phyloP scores from a whole-genome alignment of 768 basidiomycete genomes.

The Leccinum longicurvipes region DNA sequence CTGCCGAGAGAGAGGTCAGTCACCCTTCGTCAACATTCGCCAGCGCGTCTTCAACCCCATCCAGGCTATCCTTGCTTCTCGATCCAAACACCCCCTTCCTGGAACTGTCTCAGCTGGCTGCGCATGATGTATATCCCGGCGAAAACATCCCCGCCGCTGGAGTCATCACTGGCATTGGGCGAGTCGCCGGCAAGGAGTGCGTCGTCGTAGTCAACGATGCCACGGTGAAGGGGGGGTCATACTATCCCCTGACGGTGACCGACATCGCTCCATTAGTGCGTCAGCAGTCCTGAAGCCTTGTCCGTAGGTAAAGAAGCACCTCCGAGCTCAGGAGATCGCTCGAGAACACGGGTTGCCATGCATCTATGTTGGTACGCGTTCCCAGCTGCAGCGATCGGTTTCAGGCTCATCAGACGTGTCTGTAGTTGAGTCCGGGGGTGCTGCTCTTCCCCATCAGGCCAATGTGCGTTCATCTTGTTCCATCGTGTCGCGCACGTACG shows the following conservation, averaged over 20 bases:
- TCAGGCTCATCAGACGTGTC: constrained; percentile 3
- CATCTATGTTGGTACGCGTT: constrained; percentile 77
- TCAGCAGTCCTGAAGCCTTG: background rate
- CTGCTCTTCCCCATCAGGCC: constrained; percentile 88
- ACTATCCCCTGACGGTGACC: constrained; percentile 79
- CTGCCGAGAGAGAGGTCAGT: constrained; percentile 77
- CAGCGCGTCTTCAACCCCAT: constrained; percentile 2
- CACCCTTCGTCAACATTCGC: background rate
- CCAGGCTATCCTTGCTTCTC: constrained; percentile 67
- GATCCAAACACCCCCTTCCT: constrained; percentile 89
- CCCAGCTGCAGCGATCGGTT: background rate
- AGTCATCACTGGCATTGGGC: constrained; percentile 81
- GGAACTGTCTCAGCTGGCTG: constrained; percentile 83
- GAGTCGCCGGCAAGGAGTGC: constrained; percentile 79
- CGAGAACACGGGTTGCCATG: constrained; percentile 86
- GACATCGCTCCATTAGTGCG: background rate
- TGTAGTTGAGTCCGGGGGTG: constrained; percentile 90
- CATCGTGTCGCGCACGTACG: background rate
- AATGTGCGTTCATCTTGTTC: constrained; percentile 41
- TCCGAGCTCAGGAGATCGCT: constrained; percentile 94
- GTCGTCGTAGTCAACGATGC: constrained; percentile 93
- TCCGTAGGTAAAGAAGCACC: constrained; percentile 84
- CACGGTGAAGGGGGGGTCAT: constrained; percentile 90
- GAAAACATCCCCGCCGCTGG: constrained; percentile 84
- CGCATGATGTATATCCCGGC: constrained; percentile 78